Evolutionary conservation across 371 early-diverging fungal genomes (phyloP), one percentile per base, ranked within the genome.

Genomic region (Mucor sp.): DNA sequence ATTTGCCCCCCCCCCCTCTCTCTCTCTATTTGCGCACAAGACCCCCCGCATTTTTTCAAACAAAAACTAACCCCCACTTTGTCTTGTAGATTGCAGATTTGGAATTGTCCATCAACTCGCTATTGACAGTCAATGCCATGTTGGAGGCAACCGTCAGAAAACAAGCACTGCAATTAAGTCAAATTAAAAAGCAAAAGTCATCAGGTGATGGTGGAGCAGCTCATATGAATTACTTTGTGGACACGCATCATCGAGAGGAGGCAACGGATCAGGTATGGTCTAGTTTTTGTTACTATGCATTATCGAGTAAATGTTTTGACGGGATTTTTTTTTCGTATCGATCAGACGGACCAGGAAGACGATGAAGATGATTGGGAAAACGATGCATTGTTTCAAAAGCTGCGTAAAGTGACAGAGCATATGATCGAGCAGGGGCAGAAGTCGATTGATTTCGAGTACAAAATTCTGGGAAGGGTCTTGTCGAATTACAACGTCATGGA

Each of bases 91-190:
- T 85, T 66, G 81, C 76, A 32, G 86, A 85, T 74, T 69, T 85
- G 58, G 86, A 85, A 68, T 77, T 84, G 55, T 82, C 86, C 8
- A 81, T 82, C 32, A 73, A 77, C 48, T 84, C 83, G 17, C 60
- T 85, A 25, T 62, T 82, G 25, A 77, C 81, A 30, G 78, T 84
- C 12, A 85, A 85, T 74, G 75, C 77, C 25, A 80, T 82, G 79
- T 61, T 85, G 21, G 86, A 85, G 59, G 76, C 78, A 19, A 81
- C 81, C 11, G 84, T 81, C 12, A 72, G 80, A 56, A 78, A 81
- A 50, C 84, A 84, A 72, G 82, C 83, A 21, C 70, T 71, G 4
- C 80, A 85, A 70, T 72, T 85, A 30, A 71, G 71, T n/a, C 70
- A 76, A 37, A 64, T 84, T 4, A 82, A 81, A 56, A 77, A 74